A percentile compares a stretch with the other conserved stretches of the same genome.
These are phyloP conservation scores for Suillus variegatus DNA, from an alignment of 768 basidiomycete genomes.

Conservation along the genomic window DNA sequence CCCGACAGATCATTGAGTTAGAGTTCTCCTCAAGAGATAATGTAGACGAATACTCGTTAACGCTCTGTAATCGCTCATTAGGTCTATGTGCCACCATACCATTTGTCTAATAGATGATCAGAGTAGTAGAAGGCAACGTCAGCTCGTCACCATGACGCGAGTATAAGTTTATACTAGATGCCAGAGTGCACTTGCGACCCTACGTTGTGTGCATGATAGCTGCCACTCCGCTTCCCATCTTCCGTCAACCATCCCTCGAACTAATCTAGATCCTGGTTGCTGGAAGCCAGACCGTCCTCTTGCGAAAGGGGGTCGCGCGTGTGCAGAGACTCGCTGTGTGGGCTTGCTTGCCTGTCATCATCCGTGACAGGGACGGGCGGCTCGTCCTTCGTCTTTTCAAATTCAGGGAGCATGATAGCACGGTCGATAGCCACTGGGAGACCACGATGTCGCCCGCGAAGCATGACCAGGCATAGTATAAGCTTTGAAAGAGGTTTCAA, in stretches of 20 bases:
- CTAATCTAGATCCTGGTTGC: not conserved
- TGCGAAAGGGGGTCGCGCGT: not conserved
- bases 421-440: conserved; percentile 87
- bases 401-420: conserved; percentile 82
- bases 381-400: conserved; percentile 33
- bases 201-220: not conserved
- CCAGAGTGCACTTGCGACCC: not conserved
- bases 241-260: not conserved
- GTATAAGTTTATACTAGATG: not conserved
- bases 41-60: not conserved
- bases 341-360: conserved; percentile 18
- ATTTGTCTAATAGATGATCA: not conserved
- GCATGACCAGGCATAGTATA: conserved; percentile 85
- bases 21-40: not conserved
- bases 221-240: not conserved
- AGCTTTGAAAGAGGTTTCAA: conserved; percentile 84
- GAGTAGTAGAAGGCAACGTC: not conserved
- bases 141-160: not conserved
- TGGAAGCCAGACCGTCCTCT: not conserved
- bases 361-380: conserved; percentile 2
- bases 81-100: not conserved
- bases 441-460: conserved; percentile 90
- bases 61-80: not conserved
- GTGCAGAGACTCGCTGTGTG: not conserved
- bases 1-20: too few species aligned